Base-by-base conservation (phyloP, 2,329 filamentous ascomycete species). In the Penicillium expansum region DNA sequence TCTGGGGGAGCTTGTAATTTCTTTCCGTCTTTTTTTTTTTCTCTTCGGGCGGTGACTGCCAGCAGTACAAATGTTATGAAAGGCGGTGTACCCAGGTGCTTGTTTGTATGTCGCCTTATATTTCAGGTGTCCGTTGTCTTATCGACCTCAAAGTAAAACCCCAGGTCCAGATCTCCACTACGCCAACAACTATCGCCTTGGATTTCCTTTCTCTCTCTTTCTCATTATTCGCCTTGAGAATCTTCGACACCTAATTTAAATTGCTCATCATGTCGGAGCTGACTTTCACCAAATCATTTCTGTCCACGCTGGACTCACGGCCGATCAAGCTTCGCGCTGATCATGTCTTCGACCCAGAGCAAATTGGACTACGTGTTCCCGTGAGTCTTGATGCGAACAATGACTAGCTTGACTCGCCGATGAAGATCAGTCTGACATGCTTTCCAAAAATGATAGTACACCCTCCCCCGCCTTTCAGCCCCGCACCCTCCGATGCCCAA, bases 311-410 rank as follows among this genome's bases (percentile, higher is more conserved):
- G 61, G 91, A 96, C 76, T 84, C 86, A 59, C 86, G 88, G 48
- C 89, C 92, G 8, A 75, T 86, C 67, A 95, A 92, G 80, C 84
- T 97, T 62, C 86, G 88, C n/a, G 81, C 90, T 62, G 91, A 97
- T 74, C 89, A 97, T 85, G 87, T 95, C 74, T 90, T 93, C 76
- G 91, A 97, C 71, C 86, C 91, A 48, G 87, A 86, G 67, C 85
- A 82, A 64, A 92, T 93, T 72, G 89, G 90, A 24, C 80, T 89
- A 27, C 86, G 89, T 60, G 82, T 86, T 63, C 88, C 92, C 16
- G 93, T 97, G 83, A 30, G 86, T 64, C 44, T 39, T 33, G 14
- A 24, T 48, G 38, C 9, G 13, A 56, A 20, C 16, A 43, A 16
- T 27, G 14, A 3, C 7, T 11, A 8, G 3, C 24, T 22, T 39